These are phyloP conservation scores for Excoecaria agallocha DNA, from an alignment of 345 rosid species.

Conservation along the genomic window DNA sequence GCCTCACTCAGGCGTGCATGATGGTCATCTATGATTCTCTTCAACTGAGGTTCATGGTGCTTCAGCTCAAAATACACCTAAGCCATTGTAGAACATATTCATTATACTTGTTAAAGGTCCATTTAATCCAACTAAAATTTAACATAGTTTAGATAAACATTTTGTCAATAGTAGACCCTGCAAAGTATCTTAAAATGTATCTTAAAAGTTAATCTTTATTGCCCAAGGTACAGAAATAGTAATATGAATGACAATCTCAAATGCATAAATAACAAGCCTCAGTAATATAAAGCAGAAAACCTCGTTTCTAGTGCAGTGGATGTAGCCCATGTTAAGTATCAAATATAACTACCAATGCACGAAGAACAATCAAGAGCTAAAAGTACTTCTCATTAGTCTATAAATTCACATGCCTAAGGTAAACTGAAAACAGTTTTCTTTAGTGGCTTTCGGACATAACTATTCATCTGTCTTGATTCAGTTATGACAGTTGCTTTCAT, in stretches of 20 bases:
- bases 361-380: not conserved
- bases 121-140: not conserved
- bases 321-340: not conserved
- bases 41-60: conserved; percentile 83
- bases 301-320: not conserved
- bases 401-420: not conserved
- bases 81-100: conserved; percentile 6
- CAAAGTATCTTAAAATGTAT: not conserved
- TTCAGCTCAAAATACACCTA: conserved; percentile 85
- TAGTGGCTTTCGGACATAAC: not conserved
- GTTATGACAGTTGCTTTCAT: not conserved
- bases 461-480: not conserved
- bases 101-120: conserved; percentile 6
- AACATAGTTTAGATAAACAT: not conserved
- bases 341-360: not conserved
- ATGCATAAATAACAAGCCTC: not conserved
- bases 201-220: not conserved
- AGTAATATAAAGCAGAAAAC: not conserved
- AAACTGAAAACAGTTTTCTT: not conserved
- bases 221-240: not conserved
- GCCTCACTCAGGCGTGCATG: conserved; percentile 60
- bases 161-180: not conserved
- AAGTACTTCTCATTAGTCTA: not conserved
- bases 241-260: not conserved
- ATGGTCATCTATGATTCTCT: conserved; percentile 73